Base-by-base conservation (phyloP, 2,329 filamentous ascomycete genomes). In the Chaetothyriales sp. region DNA sequence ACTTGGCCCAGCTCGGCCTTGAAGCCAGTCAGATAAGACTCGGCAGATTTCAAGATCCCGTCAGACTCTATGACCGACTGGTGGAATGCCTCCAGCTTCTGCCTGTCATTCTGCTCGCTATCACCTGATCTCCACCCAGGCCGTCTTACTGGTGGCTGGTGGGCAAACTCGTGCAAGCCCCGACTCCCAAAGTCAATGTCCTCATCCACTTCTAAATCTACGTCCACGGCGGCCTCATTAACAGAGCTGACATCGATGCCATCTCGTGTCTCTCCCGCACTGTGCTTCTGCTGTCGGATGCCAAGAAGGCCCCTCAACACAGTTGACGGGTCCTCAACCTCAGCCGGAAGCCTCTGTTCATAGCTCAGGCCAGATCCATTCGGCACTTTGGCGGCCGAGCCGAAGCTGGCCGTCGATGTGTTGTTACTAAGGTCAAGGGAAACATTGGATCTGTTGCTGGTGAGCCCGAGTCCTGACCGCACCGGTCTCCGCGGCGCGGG, bases 1-100 rank as follows among this genome's bases (percentile, higher is more conserved):
- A 98, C 92, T 13, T 82, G 80, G 7, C 88, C 90, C 9, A 98
- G 78, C 67, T 98, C 94, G 54, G 89, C 86, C 65, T 94, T 89
- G 65, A 98, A 98, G 66, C 83, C 90, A 40, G 86, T 86, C 50
- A 98, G 75, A 65, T 95, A 97, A 29, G 80, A 82, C 70, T 98
- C 90, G 51, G 98, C 92, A 0, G 89, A 95, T 67, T 83, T 86
- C 46, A 97, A 77, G 48, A 97, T 87, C 65, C 94, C 85, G 68
- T 98, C 92, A 70, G 90, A 98, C 48, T 87, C 71, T 43, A 75
- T 63, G 62, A 98, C 97, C 3, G 89, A 94, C 62, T 78, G 81
- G 68, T 97, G 92, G 44, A 98, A 75, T 52, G 94, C 88, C 67
- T 95, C 84, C 61, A 94, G 94, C 63, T 84, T 89, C 62, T 83